Base-by-base conservation (phyloP, 495 filamentous ascomycete genomes). In the Penicillium simplicissimum region DNA sequence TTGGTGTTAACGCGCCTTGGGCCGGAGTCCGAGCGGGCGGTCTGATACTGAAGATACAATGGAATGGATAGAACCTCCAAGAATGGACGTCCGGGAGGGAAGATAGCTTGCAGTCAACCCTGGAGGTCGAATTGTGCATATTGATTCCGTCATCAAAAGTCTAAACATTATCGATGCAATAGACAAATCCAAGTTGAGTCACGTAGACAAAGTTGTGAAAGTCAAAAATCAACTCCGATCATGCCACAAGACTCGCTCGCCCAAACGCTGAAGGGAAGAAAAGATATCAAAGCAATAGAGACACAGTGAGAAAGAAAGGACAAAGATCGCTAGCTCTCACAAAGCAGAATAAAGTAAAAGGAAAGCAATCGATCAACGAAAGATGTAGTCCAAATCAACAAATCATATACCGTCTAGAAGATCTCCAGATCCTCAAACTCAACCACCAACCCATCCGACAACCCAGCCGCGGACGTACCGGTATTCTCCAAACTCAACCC, bases 361-460 rank as follows among this genome's bases (percentile, higher is more conserved):
- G 8, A 8, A 55, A 52, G 55, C 9, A 62, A 54, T 33, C 57
- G 17, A 62, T 38, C 54, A 31, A 51, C 8, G 36, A 36, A 55
- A 59, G 36, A 15, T 7, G 17, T 17, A 33, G 23, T 11, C n/a
- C 42, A 19, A 3, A 23, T 42, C 37, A 34, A 54, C 55, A 25
- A 25, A 3, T 54, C 7, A 4, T 4, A 11, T n/a, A 7, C 28
- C 17, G 42, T 33, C 67, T 73, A 84, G 61, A 81, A 82, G 25
- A 85, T 85, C 66, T 85, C 81, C 71, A 85, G 60, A 69, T 79
- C 82, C 62, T 85, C 82, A 74, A 85, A 85, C 61, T 84, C 80
- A 38, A 85, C 82, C 43, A 82, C 71, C 71, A 85, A 70, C 55
- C 77, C 75, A 70, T 82, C 70, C 36, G 69, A 64, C 55, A 65